Percentiles rank a stretch among this genome's conserved stretches.
phyloP scores from a whole-genome alignment of 345 rosid genomes.

The Noccaea bulbosa region DNA sequence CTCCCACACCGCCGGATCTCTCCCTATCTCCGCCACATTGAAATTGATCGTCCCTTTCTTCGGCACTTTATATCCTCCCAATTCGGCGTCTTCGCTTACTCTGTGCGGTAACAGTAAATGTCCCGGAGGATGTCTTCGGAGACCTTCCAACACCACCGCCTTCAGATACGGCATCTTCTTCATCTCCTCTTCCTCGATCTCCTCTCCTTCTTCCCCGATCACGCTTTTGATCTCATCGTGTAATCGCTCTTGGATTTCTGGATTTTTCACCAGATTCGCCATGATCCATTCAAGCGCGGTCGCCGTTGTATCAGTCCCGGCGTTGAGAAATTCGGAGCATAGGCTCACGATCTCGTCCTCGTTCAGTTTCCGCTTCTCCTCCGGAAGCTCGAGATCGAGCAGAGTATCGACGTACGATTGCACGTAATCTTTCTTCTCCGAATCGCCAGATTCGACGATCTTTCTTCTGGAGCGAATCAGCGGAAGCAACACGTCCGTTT shows the following conservation, averaged over 20 bases:
- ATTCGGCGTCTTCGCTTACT: constrained; percentile 37
- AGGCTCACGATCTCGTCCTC: constrained; percentile 36
- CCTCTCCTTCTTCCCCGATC: background rate
- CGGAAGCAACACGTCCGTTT: constrained; percentile 30
- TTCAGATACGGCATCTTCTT: constrained; percentile 44
- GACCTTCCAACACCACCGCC: constrained; percentile 42
- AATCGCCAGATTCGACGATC: constrained; percentile 20
- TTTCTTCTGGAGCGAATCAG: constrained; percentile 46
- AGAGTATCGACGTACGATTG: constrained; percentile 47
- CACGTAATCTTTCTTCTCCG: background rate
- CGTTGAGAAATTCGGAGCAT: constrained; percentile 44
- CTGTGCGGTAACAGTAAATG: constrained; percentile 42
- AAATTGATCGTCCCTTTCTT: constrained; percentile 29
- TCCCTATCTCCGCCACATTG: constrained; percentile 30
- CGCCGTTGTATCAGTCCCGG: constrained; percentile 45
- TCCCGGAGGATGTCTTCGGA: constrained; percentile 46
- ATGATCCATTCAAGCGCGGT: constrained; percentile 51
- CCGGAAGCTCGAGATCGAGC: constrained; percentile 42
- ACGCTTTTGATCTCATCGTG: constrained; percentile 35
- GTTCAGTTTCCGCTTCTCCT: constrained; percentile 38
- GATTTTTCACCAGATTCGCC: constrained; percentile 48
- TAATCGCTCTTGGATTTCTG: constrained; percentile 39
- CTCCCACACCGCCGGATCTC: constrained; percentile 40
- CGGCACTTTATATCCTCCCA: constrained; percentile 25
- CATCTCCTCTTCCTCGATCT: constrained; percentile 43